Percentiles rank a stretch among this genome's conserved stretches.
Conservation (phyloP, 2,329 filamentous ascomycete genomes). For the Penicillium occitanis region DNA sequence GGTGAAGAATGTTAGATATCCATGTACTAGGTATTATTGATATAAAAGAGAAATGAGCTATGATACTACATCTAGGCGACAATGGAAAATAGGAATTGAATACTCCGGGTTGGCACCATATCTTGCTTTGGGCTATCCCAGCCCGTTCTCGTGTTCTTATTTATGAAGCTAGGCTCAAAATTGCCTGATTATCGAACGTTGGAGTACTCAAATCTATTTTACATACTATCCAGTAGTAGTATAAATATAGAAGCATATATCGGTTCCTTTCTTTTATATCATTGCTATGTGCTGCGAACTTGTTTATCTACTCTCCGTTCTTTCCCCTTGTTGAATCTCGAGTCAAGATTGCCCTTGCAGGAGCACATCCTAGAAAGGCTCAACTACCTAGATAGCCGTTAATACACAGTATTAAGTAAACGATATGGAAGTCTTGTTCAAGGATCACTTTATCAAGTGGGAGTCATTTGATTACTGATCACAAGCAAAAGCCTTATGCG, state of each 20-base stretch:
- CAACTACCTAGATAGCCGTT: not conserved
- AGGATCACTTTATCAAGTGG: not conserved
- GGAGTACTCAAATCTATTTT: not conserved
- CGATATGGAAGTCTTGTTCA: not conserved
- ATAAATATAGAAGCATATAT: not conserved
- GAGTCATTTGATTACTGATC: not conserved
- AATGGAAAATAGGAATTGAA: not conserved
- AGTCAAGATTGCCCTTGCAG: not conserved
- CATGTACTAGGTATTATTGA: too few species aligned
- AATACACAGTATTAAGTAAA: not conserved
- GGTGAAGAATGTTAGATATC: too few species aligned
- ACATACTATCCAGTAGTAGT: not conserved
- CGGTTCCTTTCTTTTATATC: not conserved
- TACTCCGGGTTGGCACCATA: not conserved
- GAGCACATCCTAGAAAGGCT: not conserved
- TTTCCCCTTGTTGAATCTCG: not conserved
- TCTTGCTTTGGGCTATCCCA: not conserved
- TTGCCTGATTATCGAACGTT: not conserved
- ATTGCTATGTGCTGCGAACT: not conserved
- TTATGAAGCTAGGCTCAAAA: not conserved
- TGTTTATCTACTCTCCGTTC: not conserved
- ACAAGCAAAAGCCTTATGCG: not conserved
- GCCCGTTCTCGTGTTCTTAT: not conserved
- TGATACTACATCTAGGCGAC: too few species aligned
- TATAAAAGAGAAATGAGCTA: too few species aligned